Percentiles rank a stretch among this genome's conserved stretches.
Evolutionary conservation across 1,284 basidiomycete species (phyloP).

Genomic region (Austropuccinia psidii): DNA sequence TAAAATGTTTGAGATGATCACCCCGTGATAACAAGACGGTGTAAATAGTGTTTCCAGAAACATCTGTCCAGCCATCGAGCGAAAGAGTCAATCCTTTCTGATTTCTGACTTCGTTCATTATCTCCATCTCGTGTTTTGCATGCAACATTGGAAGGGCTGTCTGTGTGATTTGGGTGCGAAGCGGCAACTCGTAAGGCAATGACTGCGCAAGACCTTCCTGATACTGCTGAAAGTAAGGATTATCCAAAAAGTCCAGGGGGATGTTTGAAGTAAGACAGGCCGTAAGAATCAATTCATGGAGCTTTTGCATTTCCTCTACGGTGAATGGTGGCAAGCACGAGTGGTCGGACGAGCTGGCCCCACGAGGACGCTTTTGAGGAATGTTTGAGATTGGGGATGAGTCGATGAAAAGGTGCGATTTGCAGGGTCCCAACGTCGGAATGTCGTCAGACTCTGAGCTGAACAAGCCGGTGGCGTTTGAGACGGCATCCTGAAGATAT

Average conservation of each 20-base stretch:
- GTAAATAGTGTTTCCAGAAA: background rate
- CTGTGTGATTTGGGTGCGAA: background rate
- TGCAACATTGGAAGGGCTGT: background rate
- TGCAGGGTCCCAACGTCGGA: too few species aligned
- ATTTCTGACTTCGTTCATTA: background rate
- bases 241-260: background rate
- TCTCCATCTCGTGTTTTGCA: background rate
- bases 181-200: background rate
- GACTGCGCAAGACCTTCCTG: background rate
- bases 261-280: background rate
- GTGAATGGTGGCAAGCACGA: background rate
- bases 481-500: background rate
- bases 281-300: slow-evolving; percentile 8
- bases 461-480: too few species aligned
- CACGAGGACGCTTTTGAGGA: too few species aligned
- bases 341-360: too few species aligned
- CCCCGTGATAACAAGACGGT: background rate
- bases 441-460: too few species aligned
- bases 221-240: slow-evolving; percentile 17
- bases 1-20: background rate
- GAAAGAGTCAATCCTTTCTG: background rate
- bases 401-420: too few species aligned
- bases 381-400: too few species aligned
- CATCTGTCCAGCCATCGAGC: slow-evolving; percentile 17
- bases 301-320: background rate